These are phyloP conservation scores for Chlorella ohadii DNA, from an alignment of 139 green algal genomes.

Conservation along the genomic window DNA sequence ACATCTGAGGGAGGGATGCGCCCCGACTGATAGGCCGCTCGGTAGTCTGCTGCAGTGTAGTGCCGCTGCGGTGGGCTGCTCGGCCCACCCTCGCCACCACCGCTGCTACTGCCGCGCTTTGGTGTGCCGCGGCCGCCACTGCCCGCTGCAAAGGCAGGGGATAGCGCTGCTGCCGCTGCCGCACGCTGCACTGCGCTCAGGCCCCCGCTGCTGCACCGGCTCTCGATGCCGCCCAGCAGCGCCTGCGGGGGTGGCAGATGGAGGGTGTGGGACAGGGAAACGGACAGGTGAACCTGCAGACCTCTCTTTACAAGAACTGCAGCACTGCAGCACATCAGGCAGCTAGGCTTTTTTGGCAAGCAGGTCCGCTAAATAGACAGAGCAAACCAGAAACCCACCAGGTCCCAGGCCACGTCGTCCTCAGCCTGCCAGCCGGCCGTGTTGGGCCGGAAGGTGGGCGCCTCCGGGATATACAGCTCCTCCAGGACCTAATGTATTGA, in stretches of 20 bases:
- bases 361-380: too few species aligned
- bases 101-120: not conserved
- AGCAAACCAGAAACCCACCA: not conserved
- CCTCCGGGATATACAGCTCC: slow-evolving; percentile 41
- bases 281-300: too few species aligned
- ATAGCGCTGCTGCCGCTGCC: not conserved
- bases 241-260: too few species aligned
- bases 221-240: too few species aligned
- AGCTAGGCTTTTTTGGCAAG: too few species aligned
- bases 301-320: too few species aligned
- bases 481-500: slow-evolving; percentile 25
- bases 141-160: not conserved
- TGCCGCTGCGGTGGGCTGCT: not conserved
- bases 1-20: slow-evolving; percentile 55
- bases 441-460: slow-evolving; percentile 33
- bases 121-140: too few species aligned
- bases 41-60: slow-evolving; percentile 20
- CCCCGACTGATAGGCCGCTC: slow-evolving; percentile 32
- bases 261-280: too few species aligned
- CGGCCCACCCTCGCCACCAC: not conserved
- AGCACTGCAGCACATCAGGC: too few species aligned
- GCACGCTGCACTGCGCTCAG: not conserved
- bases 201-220: not conserved
- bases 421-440: not conserved
- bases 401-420: not conserved